These are phyloP conservation scores for bread wheat (Triticum aestivum) DNA, from an alignment of 176 grass and related monocot species.

Conservation along the genomic window DNA sequence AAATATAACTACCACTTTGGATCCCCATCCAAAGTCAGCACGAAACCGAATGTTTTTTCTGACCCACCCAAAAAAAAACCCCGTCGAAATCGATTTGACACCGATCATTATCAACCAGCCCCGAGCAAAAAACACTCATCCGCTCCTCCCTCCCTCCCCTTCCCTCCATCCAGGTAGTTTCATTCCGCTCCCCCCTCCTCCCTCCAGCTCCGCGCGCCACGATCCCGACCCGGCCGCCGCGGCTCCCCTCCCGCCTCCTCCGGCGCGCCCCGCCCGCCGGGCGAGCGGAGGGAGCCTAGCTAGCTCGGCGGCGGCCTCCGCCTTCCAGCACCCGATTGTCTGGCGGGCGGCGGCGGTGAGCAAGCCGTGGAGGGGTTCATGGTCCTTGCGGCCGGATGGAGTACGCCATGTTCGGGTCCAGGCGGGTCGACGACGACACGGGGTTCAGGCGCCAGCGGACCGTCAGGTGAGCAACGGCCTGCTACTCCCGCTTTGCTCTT, in stretches of 20 bases:
- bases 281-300: background rate
- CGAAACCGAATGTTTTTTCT: too few species aligned
- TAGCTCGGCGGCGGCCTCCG: background rate
- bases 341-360: too few species aligned
- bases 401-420: conserved; percentile 64
- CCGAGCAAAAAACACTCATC: background rate
- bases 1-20: too few species aligned
- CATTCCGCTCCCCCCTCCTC: background rate
- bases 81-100: too few species aligned
- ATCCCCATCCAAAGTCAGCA: too few species aligned
- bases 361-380: conserved; percentile 29
- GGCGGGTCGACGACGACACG: conserved; percentile 62
- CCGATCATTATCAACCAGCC: too few species aligned
- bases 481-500: background rate
- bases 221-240: conserved; percentile 12
- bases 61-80: too few species aligned
- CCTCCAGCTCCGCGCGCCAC: background rate
- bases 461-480: conserved; percentile 58
- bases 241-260: background rate
- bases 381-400: conserved; percentile 11
- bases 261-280: background rate
- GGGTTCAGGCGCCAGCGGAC: conserved; percentile 64
- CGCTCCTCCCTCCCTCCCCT: background rate
- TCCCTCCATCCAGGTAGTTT: background rate
- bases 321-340: background rate